phyloP scores from a whole-genome alignment of 495 filamentous ascomycete species.

The Trypethelium eluteriae region DNA sequence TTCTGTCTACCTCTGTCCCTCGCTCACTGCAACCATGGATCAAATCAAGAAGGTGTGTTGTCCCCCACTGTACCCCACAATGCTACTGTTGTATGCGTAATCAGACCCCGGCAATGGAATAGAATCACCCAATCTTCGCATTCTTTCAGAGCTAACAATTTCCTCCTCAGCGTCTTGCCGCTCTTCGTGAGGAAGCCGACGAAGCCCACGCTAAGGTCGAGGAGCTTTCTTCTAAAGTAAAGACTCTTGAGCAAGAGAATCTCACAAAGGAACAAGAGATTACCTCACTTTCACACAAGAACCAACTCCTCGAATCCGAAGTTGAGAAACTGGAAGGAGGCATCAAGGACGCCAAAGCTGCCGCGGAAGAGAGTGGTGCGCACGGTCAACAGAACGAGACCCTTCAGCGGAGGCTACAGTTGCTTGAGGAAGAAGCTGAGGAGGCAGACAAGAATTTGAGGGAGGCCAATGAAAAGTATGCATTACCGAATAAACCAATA shows the following conservation, averaged over 20 bases:
- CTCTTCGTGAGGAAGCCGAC: slow-evolving; percentile 88
- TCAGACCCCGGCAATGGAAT: not conserved
- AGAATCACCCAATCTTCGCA: slow-evolving; percentile 5
- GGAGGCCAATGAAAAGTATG: slow-evolving; percentile 97
- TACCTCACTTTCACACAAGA: slow-evolving; percentile 86
- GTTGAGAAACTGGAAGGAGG: slow-evolving; percentile 78
- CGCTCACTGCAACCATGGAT: slow-evolving; percentile 45
- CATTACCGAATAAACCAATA: slow-evolving; percentile 10
- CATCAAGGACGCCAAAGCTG: slow-evolving; percentile 71
- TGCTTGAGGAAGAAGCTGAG: slow-evolving; percentile 96
- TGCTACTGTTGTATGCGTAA: not conserved
- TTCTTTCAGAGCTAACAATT: slow-evolving; percentile 7
- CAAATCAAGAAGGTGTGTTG: slow-evolving; percentile 71
- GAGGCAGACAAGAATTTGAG: slow-evolving; percentile 87
- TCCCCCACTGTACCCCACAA: slow-evolving; percentile 23
- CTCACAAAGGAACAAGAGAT: slow-evolving; percentile 96
- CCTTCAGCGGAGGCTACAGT: slow-evolving; percentile 81
- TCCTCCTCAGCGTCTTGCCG: slow-evolving; percentile 70
- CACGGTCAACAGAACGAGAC: slow-evolving; percentile 79
- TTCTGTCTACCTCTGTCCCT: not conserved
- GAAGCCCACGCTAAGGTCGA: slow-evolving; percentile 68
- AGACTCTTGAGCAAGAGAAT: slow-evolving; percentile 88
- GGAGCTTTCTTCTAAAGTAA: slow-evolving; percentile 78
- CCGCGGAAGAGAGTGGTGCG: slow-evolving; percentile 63
- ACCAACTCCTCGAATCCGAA: slow-evolving; percentile 75